Base-by-base conservation (phyloP, 2,329 filamentous ascomycete genomes). In the Colletotrichum sojae region DNA sequence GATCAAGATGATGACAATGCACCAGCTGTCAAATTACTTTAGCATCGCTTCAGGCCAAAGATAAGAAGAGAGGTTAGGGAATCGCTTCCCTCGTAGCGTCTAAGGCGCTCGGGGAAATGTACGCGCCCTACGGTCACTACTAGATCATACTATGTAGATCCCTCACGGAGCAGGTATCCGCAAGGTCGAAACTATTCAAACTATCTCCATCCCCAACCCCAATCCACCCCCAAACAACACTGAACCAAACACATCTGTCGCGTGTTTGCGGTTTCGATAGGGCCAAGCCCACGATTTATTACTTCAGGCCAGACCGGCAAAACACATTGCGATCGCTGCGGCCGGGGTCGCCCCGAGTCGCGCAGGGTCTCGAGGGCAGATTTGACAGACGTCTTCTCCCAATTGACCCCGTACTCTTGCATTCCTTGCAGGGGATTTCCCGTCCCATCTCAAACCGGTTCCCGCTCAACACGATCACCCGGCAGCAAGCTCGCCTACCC, bases 401-500 rank as follows among this genome's bases (percentile, higher is more conserved):
- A 31, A 25, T 51, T 63, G 58, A 49, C 45, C 45, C 25, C 51
- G 25, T 61, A 20, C 18, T 18, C 27, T 6, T 18, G 20, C 45
- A 43, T 40, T 56, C 15, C 27, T 16, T 39, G 39, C 60, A 58
- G 53, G 64, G 58, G 6, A 51, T 36, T 52, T 58, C 53, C 65
- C 61, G 45, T 66, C 43, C 51, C 62, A 46, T 55, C 62, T 61
- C 67, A 67, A 69, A 61, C 62, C 61, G 67, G 62, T 60, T 64
- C 49, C 46, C 25, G 48, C 43, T 43, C 49, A 51, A 13, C 18
- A 58, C n/a, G 53, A 36, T 40, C 60, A 64, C 51, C 40, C 58
- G 36, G 16, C 22, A n/a, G 15, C n/a, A 18, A 36, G 31, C 31
- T 36, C 31, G 10, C 31, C 31, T 36, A 3, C 6, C 27, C 27